phyloP scores from a whole-genome alignment of 2,329 filamentous ascomycete genomes.

The Stromatinia cepivora region DNA sequence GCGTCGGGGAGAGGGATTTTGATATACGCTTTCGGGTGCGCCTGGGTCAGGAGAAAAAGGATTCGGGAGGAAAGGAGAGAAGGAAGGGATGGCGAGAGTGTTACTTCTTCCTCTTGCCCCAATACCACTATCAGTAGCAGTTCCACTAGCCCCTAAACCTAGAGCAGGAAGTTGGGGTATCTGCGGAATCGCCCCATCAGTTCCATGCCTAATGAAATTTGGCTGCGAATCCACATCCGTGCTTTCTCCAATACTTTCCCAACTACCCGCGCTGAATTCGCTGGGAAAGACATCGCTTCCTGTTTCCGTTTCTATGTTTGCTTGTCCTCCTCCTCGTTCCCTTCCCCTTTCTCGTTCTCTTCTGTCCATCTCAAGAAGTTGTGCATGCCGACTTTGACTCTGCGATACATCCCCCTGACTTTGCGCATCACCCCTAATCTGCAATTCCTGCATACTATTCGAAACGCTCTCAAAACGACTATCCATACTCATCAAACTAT shows the following conservation, averaged over 20 bases:
- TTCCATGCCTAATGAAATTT: slow-evolving; percentile 21
- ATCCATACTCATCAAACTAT: slow-evolving; percentile 29
- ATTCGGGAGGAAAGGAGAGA: background rate
- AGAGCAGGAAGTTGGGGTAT: background rate
- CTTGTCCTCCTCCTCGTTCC: slow-evolving; percentile 2
- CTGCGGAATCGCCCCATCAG: background rate
- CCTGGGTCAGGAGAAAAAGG: background rate
- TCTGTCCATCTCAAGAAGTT: slow-evolving; percentile 22
- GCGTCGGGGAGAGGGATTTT: slow-evolving; percentile 8
- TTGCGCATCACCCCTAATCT: background rate
- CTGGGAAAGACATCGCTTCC: slow-evolving; percentile 9
- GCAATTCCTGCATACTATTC: slow-evolving; percentile 25
- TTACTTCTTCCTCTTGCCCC: background rate
- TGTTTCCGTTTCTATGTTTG: background rate
- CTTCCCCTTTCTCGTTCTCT: background rate
- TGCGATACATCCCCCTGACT: background rate
- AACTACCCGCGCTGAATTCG: slow-evolving; percentile 16
- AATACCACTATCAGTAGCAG: background rate
- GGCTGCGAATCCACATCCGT: slow-evolving; percentile 20
- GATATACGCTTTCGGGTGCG: background rate
- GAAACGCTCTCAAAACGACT: slow-evolving; percentile 38
- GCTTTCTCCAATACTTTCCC: slow-evolving; percentile 14
- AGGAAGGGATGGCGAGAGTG: slow-evolving; percentile 6
- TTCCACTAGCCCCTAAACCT: background rate
- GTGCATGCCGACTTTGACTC: slow-evolving; percentile 11